Percentiles rank a stretch among this genome's conserved stretches.
Evolutionary conservation across 2,329 filamentous ascomycete genomes (phyloP).

Genomic region (Fusarium phyllophilum): DNA sequence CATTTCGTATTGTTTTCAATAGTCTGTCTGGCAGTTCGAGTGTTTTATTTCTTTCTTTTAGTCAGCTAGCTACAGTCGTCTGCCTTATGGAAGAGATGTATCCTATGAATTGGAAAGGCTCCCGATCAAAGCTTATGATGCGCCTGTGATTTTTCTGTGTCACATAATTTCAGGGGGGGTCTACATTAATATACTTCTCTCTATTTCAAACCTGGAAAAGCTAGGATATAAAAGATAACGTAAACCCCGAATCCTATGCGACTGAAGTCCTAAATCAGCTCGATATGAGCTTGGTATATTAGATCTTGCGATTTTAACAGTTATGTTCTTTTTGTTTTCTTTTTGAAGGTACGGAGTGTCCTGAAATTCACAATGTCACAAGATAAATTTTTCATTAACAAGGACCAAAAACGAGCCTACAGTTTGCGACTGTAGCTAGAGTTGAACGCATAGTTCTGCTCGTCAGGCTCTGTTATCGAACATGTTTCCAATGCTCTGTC

Average conservation of each 20-base stretch:
- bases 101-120: background rate
- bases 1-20: background rate
- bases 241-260: background rate
- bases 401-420: background rate
- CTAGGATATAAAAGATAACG: too few species aligned
- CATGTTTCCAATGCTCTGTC: background rate
- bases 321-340: too few species aligned
- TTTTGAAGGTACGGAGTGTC: background rate
- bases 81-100: background rate
- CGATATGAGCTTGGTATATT: background rate
- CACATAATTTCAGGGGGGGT: background rate
- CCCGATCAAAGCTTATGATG: background rate
- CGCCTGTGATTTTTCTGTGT: accelerated
- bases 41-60: background rate
- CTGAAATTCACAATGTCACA: too few species aligned
- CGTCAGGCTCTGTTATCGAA: background rate
- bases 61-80: background rate
- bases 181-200: background rate
- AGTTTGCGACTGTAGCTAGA: background rate
- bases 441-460: accelerated
- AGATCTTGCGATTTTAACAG: background rate
- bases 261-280: background rate
- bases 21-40: background rate
- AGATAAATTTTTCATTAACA: background rate
- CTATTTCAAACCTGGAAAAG: background rate